Percentiles rank a stretch among this genome's conserved stretches.
These are phyloP conservation scores for Ascosphaera apis DNA, from an alignment of 2,329 filamentous ascomycete genomes.

Conservation along the genomic window DNA sequence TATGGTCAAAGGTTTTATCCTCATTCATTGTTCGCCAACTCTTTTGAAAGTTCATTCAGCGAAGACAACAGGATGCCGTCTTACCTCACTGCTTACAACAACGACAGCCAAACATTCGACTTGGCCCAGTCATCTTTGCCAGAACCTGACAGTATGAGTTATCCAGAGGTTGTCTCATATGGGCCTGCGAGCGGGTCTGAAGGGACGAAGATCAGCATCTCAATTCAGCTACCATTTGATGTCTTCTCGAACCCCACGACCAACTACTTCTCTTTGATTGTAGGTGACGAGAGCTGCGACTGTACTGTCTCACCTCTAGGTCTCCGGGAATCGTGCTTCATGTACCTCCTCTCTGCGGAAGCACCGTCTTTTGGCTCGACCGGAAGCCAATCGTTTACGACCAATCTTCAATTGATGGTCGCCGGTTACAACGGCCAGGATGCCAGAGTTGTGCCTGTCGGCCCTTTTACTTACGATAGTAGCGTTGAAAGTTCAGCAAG, in stretches of 20 bases:
- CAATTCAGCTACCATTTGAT: constrained; percentile 54
- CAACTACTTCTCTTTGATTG: constrained; percentile 39
- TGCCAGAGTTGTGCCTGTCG: constrained; percentile 30
- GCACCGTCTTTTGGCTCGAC: constrained; percentile 43
- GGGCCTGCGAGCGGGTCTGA: constrained; percentile 44
- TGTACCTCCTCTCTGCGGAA: constrained; percentile 49
- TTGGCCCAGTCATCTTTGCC: constrained; percentile 45
- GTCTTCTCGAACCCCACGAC: constrained; percentile 34
- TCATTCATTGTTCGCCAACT: background rate
- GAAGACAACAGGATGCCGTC: background rate
- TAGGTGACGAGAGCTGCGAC: constrained; percentile 53
- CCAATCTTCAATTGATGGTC: constrained; percentile 36
- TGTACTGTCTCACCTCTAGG: constrained; percentile 40
- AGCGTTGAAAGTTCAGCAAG: constrained; percentile 16
- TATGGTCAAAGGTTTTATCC: background rate
- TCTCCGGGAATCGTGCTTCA: constrained; percentile 35
- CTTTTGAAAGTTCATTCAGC: background rate
- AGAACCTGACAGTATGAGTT: constrained; percentile 33
- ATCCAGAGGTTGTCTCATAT: constrained; percentile 44
- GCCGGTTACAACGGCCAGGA: constrained; percentile 31
- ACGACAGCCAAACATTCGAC: constrained; percentile 25
- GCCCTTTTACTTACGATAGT: constrained; percentile 38
- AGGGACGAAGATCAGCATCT: constrained; percentile 49
- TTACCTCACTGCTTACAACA: background rate
- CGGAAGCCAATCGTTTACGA: constrained; percentile 29